Evolutionary conservation across 2,329 filamentous ascomycete species (phyloP), one percentile per base, ranked within the genome.

Genomic region (Trichoderma asperellum): DNA sequence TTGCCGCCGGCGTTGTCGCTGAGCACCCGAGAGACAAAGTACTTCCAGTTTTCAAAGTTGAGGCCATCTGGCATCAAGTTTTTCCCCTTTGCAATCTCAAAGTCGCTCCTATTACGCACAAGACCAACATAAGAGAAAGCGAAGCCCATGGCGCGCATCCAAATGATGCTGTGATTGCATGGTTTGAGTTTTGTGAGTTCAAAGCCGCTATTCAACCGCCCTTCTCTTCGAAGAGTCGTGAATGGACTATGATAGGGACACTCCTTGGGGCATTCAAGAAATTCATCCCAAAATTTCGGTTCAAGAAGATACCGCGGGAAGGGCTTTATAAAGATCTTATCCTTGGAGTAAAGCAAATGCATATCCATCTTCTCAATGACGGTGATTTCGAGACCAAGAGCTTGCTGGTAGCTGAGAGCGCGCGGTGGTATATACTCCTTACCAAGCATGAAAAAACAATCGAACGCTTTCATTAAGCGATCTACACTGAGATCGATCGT

Each of bases 281-380:
- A 34, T 14, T 65, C n/a, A 0, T 4, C 14, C 69, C 69, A 70
- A 16, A 68, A 70, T 18, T 47, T 4, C 2, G 55, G 32, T 2
- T 68, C 59, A 21, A 70, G 29, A 4, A 70, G 32, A 32, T 61
- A 70, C 12, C 27, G 60, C 2, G 69, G 69, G 27, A 70, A 21
- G 7, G 69, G 69, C 21, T 70, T 70, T 29, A 70, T 16, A 32
- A 59, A 69, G 18, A 70, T 63, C 37, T 37, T 58, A 0, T 27
- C 53, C 3, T 34, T 59, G 6, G 34, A 43, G 40, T 60, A 64
- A 12, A 68, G 58, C 27, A 70, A 66, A 18, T 70, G 69, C 43
- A 34, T 53, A 18, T 70, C 65, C 65, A 69, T 59, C 8, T 32
- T n/a, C 40, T 70, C 62, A 7, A 40, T 70, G 3, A 69, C 24